phyloP scores from a whole-genome alignment of 2,329 filamentous ascomycete species.

The Colletotrichum agaves region DNA sequence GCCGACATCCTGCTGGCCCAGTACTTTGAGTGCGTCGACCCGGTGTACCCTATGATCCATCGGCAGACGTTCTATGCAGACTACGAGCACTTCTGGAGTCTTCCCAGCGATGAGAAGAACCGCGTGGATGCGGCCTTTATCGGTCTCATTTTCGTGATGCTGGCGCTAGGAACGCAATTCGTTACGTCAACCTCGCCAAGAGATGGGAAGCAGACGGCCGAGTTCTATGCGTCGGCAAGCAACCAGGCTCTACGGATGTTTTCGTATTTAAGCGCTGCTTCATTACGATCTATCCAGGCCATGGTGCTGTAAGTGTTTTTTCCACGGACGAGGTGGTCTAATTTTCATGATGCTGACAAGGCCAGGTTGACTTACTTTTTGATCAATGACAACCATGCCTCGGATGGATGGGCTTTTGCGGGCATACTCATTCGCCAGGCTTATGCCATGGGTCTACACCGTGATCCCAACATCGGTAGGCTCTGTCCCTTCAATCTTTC shows the following conservation, averaged over 20 bases:
- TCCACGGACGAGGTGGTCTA: fast-evolving
- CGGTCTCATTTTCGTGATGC: slow-evolving; percentile 79
- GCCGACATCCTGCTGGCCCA: slow-evolving; percentile 74
- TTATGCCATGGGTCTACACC: slow-evolving; percentile 84
- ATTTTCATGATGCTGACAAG: neutral
- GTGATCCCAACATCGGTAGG: slow-evolving; percentile 78
- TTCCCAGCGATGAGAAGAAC: slow-evolving; percentile 67
- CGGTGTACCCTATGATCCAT: slow-evolving; percentile 84
- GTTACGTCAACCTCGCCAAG: slow-evolving; percentile 67
- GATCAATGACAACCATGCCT: slow-evolving; percentile 87
- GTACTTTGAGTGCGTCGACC: slow-evolving; percentile 79
- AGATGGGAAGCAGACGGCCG: slow-evolving; percentile 79
- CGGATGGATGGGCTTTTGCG: slow-evolving; percentile 84
- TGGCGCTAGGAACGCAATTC: slow-evolving; percentile 83
- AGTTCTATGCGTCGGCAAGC: slow-evolving; percentile 83
- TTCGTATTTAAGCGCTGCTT: slow-evolving; percentile 80
- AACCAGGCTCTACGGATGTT: slow-evolving; percentile 81
- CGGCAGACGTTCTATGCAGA: slow-evolving; percentile 80
- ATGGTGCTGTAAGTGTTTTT: slow-evolving; percentile 71
- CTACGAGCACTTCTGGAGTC: slow-evolving; percentile 81
- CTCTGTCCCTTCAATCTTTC: slow-evolving; percentile 33
- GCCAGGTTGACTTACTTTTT: slow-evolving; percentile 76
- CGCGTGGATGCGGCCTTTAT: slow-evolving; percentile 74
- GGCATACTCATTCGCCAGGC: slow-evolving; percentile 81
- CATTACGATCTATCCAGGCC: slow-evolving; percentile 77